A percentile compares a stretch with the other conserved stretches of the same genome.
These are phyloP conservation scores for Cystobasidium slooffiae DNA, from an alignment of 1,284 basidiomycete species.

Conservation along the genomic window DNA sequence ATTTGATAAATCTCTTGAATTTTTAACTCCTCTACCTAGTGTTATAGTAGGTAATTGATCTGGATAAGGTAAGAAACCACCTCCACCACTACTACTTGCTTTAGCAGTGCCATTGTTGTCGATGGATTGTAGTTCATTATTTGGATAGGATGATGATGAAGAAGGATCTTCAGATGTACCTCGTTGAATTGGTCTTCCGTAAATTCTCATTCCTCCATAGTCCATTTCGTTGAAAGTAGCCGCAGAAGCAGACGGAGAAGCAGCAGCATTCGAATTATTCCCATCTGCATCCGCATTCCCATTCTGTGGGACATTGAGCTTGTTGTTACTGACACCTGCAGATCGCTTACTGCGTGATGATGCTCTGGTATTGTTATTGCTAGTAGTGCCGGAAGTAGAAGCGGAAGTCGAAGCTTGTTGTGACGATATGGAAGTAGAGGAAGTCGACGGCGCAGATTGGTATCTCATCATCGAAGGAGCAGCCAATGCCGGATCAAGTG, in stretches of 20 bases:
- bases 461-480: conserved; percentile 23
- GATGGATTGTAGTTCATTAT: not conserved
- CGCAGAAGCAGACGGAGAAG: not conserved
- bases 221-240: conserved; percentile 30
- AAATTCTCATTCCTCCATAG: conserved; percentile 35
- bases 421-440: not conserved
- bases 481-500: not conserved
- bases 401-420: conserved; percentile 13
- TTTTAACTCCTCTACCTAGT: conserved; percentile 46
- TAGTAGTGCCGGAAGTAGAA: not conserved
- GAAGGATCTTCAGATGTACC: conserved; percentile 26
- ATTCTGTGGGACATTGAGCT: not conserved
- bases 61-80: conserved; percentile 48
- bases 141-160: not conserved
- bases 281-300: not conserved
- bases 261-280: not conserved
- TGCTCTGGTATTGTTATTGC: not conserved
- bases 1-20: conserved; percentile 43
- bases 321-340: not conserved
- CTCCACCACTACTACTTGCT: not conserved
- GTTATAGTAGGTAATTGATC: conserved; percentile 49
- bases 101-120: not conserved
- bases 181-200: conserved; percentile 32
- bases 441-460: conserved; percentile 27
- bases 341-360: not conserved